Evolutionary conservation across 2,329 filamentous ascomycete species (phyloP).

Genomic region (Fusarium sambucinum): DNA sequence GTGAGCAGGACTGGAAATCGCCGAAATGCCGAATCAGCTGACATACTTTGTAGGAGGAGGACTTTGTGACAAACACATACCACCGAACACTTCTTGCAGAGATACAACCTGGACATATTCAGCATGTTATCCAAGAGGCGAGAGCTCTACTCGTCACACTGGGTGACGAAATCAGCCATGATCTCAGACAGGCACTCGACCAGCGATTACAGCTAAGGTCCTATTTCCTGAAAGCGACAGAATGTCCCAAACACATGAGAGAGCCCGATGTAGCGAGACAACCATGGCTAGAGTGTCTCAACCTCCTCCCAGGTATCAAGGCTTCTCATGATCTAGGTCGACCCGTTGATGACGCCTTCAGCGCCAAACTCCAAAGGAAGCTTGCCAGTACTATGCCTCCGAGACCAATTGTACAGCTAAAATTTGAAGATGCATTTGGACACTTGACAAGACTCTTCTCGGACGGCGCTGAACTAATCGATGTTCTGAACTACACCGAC

Average conservation of each 20-base stretch:
- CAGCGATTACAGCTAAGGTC: slow-evolving; percentile 75
- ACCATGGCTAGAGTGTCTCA: slow-evolving; percentile 65
- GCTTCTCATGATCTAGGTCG: slow-evolving; percentile 72
- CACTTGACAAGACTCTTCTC: slow-evolving; percentile 78
- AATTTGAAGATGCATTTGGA: slow-evolving; percentile 76
- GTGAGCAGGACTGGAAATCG: slow-evolving; percentile 55
- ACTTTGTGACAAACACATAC: slow-evolving; percentile 94
- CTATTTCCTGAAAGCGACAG: slow-evolving; percentile 68
- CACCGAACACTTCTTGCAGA: slow-evolving; percentile 79
- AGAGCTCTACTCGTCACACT: slow-evolving; percentile 62
- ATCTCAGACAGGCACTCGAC: slow-evolving; percentile 68
- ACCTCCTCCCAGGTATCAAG: slow-evolving; percentile 67
- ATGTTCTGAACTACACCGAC: slow-evolving; percentile 75
- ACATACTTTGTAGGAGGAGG: slow-evolving; percentile 77
- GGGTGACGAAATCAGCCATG: slow-evolving; percentile 54
- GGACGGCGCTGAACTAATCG: slow-evolving; percentile 77
- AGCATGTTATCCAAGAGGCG: slow-evolving; percentile 66
- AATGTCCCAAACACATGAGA: slow-evolving; percentile 60
- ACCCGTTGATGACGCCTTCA: slow-evolving; percentile 83
- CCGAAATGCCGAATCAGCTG: background rate
- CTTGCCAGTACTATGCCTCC: slow-evolving; percentile 95
- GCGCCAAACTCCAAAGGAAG: slow-evolving; percentile 88
- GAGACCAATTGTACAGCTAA: slow-evolving; percentile 84
- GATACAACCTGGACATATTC: slow-evolving; percentile 69
- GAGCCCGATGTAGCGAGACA: slow-evolving; percentile 61